Conservation (phyloP, 306 rosid species). For the Pterocarpus macrocarpus region DNA sequence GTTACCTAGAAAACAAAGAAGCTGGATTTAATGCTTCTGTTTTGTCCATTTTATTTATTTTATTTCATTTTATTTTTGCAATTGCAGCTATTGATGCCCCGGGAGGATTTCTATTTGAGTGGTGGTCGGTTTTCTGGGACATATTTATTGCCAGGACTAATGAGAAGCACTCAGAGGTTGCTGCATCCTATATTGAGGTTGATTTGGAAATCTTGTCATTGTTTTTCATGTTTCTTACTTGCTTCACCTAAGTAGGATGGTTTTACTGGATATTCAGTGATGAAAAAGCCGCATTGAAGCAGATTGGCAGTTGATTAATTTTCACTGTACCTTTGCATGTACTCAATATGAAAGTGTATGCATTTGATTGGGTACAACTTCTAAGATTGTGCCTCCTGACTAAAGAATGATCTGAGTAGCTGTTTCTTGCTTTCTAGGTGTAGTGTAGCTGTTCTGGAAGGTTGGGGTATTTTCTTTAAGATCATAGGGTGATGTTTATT, state of each 20-base stretch:
- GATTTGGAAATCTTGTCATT: conserved; percentile 36
- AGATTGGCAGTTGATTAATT: conserved; percentile 22
- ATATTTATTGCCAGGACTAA: conserved; percentile 97
- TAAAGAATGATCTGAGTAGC: conserved; percentile 8
- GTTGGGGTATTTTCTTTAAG: conserved; percentile 13
- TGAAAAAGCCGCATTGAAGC: neutral
- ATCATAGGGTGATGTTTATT: neutral
- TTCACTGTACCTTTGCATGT: neutral
- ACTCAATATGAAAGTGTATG: conserved; percentile 8
- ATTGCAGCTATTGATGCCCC: conserved; percentile 96
- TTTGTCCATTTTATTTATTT: conserved; percentile 40
- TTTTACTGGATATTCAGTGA: neutral
- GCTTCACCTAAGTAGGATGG: neutral
- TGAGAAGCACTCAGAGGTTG: conserved; percentile 98
- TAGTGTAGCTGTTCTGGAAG: conserved; percentile 10
- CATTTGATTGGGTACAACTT: neutral
- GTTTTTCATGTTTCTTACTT: neutral
- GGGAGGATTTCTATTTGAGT: conserved; percentile 95
- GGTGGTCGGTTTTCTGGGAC: conserved; percentile 99
- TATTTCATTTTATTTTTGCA: conserved; percentile 32
- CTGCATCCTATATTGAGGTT: conserved; percentile 99
- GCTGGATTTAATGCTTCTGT: conserved; percentile 26
- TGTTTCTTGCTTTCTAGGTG: neutral
- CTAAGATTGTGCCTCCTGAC: conserved; percentile 24
- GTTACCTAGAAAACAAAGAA: conserved; percentile 43